phyloP scores from a whole-genome alignment of 805 yeast genomes.

The Yamadazyma phyllophila region DNA sequence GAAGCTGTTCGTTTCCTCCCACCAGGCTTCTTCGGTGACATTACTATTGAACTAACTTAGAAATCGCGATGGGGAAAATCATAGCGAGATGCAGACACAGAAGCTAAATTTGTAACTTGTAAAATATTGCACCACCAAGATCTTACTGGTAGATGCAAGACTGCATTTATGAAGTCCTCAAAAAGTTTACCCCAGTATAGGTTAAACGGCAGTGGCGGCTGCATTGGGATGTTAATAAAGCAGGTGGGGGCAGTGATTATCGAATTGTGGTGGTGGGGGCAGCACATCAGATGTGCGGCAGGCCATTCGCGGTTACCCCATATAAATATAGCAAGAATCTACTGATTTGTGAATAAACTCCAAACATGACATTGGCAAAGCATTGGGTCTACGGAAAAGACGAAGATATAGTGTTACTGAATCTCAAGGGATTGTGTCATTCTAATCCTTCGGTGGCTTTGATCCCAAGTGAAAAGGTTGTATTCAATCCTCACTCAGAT shows the following conservation, averaged over 20 bases:
- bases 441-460: slow-evolving; percentile 54
- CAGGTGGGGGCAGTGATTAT: background rate
- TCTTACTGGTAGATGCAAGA: no score
- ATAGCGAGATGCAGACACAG: background rate
- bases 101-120: background rate
- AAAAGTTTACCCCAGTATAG: no score
- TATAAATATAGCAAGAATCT: background rate
- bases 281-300: background rate
- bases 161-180: no score
- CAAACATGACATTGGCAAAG: slow-evolving; percentile 29
- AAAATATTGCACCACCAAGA: no score
- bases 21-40: background rate
- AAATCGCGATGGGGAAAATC: background rate
- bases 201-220: no score
- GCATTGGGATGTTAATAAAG: no score
- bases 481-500: slow-evolving; percentile 42
- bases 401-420: slow-evolving; percentile 46
- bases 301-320: slow-evolving; percentile 1
- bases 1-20: background rate
- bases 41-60: background rate
- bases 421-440: slow-evolving; percentile 51
- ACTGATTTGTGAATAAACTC: background rate
- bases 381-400: slow-evolving; percentile 50
- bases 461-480: slow-evolving; percentile 57
- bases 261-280: background rate